Evolutionary conservation across 306 rosid species (phyloP).

Genomic region (Gastrolobium bilobum): DNA sequence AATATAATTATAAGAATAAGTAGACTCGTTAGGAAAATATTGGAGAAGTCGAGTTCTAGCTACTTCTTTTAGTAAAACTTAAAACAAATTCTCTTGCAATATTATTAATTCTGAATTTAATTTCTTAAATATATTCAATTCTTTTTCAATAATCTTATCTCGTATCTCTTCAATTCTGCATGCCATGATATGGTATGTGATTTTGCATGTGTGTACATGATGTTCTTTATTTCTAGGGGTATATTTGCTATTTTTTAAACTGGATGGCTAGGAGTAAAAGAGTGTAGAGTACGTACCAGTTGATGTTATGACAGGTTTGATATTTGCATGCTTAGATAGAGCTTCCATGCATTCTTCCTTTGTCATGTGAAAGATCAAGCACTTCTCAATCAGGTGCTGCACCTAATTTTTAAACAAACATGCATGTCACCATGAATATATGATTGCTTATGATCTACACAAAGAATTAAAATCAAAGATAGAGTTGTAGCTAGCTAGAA

Average conservation of each 20-base stretch:
- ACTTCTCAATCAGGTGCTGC: conserved; percentile 83
- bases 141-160: neutral
- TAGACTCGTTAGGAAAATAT: too few species aligned
- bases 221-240: neutral
- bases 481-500: neutral
- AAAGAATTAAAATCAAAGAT: neutral
- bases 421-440: conserved; percentile 31
- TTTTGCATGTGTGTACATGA: neutral
- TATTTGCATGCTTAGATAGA: conserved; percentile 73
- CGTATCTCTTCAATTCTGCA: neutral
- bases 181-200: neutral
- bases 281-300: conserved; percentile 54
- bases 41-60: too few species aligned
- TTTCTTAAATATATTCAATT: too few species aligned
- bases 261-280: neutral
- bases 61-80: too few species aligned
- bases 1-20: too few species aligned
- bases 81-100: too few species aligned
- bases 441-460: neutral
- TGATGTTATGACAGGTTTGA: conserved; percentile 72
- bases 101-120: too few species aligned
- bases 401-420: conserved; percentile 49
- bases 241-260: neutral
- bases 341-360: conserved; percentile 84
- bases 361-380: conserved; percentile 71